Evolutionary conservation across 225 moss, liverwort and hornwort genomes (phyloP).

Genomic region (Straminergon stramineum): DNA sequence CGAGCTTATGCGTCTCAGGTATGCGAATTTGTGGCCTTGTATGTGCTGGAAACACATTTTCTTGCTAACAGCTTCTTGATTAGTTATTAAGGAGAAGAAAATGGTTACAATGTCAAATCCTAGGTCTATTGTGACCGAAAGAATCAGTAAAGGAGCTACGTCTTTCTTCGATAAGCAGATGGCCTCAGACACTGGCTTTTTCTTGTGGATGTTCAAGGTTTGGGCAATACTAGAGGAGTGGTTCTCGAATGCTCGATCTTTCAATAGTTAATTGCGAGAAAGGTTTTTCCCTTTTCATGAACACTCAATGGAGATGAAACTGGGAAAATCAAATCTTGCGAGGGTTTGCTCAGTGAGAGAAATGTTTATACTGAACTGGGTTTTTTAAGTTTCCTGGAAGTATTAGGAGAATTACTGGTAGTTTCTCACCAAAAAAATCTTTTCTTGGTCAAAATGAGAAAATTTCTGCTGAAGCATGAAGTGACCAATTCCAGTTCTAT

Average conservation of each 20-base stretch:
- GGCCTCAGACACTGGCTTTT: not conserved
- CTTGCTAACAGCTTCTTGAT: not conserved
- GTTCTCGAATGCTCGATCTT: not conserved
- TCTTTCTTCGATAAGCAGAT: not conserved
- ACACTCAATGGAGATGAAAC: not conserved
- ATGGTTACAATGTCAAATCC: not conserved
- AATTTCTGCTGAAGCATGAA: not conserved
- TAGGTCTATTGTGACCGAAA: not conserved
- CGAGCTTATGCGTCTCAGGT: constrained; percentile 32
- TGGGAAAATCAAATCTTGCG: not conserved
- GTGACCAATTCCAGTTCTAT: not conserved
- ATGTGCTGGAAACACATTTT: not conserved
- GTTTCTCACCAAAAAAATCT: not conserved
- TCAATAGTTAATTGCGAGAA: not conserved
- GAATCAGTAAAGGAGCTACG: not conserved
- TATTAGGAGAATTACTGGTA: not conserved
- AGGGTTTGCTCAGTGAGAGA: not conserved
- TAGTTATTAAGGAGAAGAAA: not conserved
- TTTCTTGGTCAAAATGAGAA: not conserved
- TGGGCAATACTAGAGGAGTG: not conserved
- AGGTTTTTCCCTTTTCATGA: not conserved
- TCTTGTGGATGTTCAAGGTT: not conserved
- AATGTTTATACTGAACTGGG: not conserved
- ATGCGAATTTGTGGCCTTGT: not conserved
- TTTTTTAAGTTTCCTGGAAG: not conserved